Base-by-base conservation (phyloP, 331 rosid species). In the Pyrus hybrid region DNA sequence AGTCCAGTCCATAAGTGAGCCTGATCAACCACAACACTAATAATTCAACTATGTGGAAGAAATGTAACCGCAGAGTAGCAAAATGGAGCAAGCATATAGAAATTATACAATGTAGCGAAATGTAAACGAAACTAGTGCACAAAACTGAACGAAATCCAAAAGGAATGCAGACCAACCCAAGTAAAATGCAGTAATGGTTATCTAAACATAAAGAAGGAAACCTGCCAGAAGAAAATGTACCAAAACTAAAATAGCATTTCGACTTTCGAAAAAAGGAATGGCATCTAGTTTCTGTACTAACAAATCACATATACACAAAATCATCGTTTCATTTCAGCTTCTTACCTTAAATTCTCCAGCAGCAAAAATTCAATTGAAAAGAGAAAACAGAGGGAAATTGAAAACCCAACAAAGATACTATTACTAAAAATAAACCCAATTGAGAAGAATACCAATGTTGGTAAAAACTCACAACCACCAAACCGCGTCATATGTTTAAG, bases 1-100 rank as follows among this genome's bases (percentile, higher is more conserved):
- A 92, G 82, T 95, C 99, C 78, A 95, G 85, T 71, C 97, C 99
- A 84, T 89, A 92, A 67, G 93, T 95, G 70, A 95, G 97, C 92
- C 99, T 95, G 89, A 30, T 56, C 72, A 81, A 56, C 64, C 83
- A 76, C 7, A 77, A 45, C 68, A 80, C 33, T 26, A 75, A 67
- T 26, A 25, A 76, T 20, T 43, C n/a, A 65, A 53, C 51, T 20
- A 72, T 5, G 8, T 20, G 51, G 62, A 45, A 29, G 57, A 72
- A 72, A n/a, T 7, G 25, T n/a, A 45, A 69, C 63, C 22, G 7
- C 37, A 43, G 43, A 4, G 25, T 23, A 9, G 73, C 73, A 71
- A 78, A 33, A 11, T 17, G 32, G 12, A 66, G 28, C 47, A 45
- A 10, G 28, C 62, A 65, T 61, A 54, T 7, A 41, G 22, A 13